Conservation (phyloP, 2,329 filamentous ascomycete genomes). For the Trichoderma koningiopsis region DNA sequence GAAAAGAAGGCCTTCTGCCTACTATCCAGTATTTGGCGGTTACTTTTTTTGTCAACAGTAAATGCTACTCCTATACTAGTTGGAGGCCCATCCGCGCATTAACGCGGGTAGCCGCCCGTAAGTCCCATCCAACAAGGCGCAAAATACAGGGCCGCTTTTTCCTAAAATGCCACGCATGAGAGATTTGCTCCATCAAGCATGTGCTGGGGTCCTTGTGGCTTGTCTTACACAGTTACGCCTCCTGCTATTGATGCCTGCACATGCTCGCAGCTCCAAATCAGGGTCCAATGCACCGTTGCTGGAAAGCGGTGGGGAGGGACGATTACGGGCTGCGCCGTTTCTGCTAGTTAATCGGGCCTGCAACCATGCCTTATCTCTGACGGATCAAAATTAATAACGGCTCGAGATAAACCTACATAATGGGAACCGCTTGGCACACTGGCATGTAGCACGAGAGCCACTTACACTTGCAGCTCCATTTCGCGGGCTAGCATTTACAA, state of each 20-base stretch:
- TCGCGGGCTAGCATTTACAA: background rate
- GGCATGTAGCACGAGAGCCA: background rate
- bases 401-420: conserved; percentile 23
- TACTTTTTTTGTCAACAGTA: background rate
- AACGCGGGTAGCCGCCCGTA: conserved; percentile 7
- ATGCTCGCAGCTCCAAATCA: conserved; percentile 1
- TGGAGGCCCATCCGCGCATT: background rate
- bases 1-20: background rate
- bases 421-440: conserved; percentile 6
- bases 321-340: conserved; percentile 17
- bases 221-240: background rate
- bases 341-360: conserved; percentile 27
- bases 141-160: background rate
- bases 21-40: no score
- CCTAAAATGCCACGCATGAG: background rate
- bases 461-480: background rate
- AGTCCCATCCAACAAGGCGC: background rate
- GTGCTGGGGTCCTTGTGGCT: background rate
- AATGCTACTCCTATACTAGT: background rate
- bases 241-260: background rate
- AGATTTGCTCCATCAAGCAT: background rate
- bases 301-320: background rate
- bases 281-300: conserved; percentile 18
- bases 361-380: conserved; percentile 26
- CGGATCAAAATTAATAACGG: conserved; percentile 27